These are phyloP conservation scores for Teratosphaeria destructans DNA, from an alignment of 2,329 filamentous ascomycete species.

Conservation along the genomic window DNA sequence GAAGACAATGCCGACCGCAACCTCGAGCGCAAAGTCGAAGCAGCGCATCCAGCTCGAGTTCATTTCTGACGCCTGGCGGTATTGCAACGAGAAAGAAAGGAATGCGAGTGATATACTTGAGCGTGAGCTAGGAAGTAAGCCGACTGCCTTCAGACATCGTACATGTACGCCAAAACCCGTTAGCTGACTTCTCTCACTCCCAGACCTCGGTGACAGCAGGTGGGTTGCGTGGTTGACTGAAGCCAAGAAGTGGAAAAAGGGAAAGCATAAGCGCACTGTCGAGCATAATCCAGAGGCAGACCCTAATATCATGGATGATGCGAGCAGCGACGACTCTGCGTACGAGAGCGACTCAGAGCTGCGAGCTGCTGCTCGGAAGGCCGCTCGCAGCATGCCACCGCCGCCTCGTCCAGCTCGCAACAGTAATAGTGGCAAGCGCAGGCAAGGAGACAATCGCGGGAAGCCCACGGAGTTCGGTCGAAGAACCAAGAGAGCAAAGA, in stretches of 20 bases:
- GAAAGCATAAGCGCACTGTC: background rate
- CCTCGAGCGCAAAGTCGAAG: background rate
- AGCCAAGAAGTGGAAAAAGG: background rate
- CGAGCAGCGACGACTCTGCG: background rate
- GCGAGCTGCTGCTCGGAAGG: background rate
- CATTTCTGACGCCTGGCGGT: background rate
- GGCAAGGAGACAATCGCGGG: background rate
- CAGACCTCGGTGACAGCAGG: background rate
- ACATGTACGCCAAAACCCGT: background rate
- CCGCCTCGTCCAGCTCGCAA: background rate
- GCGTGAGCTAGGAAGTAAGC: background rate
- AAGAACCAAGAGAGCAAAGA: background rate
- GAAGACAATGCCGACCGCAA: background rate
- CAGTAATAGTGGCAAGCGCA: background rate
- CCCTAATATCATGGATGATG: background rate
- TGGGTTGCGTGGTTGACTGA: background rate
- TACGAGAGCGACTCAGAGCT: background rate
- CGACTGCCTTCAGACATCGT: background rate
- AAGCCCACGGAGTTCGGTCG: too few species aligned
- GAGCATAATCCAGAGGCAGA: background rate
- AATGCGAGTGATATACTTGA: background rate
- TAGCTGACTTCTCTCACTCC: background rate
- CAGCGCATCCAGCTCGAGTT: background rate
- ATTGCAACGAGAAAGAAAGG: background rate
- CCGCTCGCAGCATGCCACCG: background rate